Base-by-base conservation (phyloP, 2,329 filamentous ascomycete species). In the Trematosphaeria pertusa region DNA sequence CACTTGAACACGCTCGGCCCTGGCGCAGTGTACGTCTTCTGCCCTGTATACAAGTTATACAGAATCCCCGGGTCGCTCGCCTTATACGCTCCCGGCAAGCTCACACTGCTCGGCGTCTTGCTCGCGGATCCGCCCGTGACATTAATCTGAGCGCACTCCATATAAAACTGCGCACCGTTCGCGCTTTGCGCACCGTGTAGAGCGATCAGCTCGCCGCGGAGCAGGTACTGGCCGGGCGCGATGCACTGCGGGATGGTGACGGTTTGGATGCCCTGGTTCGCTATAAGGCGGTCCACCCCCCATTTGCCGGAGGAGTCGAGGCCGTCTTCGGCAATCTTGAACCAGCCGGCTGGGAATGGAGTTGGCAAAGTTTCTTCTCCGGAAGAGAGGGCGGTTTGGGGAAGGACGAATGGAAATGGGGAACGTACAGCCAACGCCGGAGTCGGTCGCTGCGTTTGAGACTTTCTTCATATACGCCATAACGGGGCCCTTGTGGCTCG, bases 381-480 rank as follows among this genome's bases (percentile, higher is more conserved):
- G n/a, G 31, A 36, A 19, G 26, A 11, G 9, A 15, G 28, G 15
- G 18, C n/a, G n/a, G n/a, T n/a, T n/a, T n/a, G n/a, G 26, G 18
- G 19, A 24, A 15, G 34, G 7, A 41, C 4, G 32, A 15, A 31
- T 6, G 17, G 24, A 34, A 21, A 20, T 34, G 38, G 59, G 56
- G 49, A 40, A 65, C 28, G 49, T 62, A 38, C 54, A 48, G 2
- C 67, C 67, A 22, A 64, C 38, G 5, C 66, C 67, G 6, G 48
- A 42, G 32, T 69, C 62, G 1, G 56, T 65, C 43, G 67, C 64
- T 0, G 81, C 81, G 45, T 79, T 72, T 42, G 69, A 62, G 15
- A 83, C 80, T 59, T 83, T 83, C 69, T 82, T 82, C 44, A 84
- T 64, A 59, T 84, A 84, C 0, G 80, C 81, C 64, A 82, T 71